Percentiles rank a stretch among this genome's conserved stretches.
These are phyloP conservation scores for Physaria fendleri DNA, from an alignment of 345 rosid genomes.

Conservation along the genomic window DNA sequence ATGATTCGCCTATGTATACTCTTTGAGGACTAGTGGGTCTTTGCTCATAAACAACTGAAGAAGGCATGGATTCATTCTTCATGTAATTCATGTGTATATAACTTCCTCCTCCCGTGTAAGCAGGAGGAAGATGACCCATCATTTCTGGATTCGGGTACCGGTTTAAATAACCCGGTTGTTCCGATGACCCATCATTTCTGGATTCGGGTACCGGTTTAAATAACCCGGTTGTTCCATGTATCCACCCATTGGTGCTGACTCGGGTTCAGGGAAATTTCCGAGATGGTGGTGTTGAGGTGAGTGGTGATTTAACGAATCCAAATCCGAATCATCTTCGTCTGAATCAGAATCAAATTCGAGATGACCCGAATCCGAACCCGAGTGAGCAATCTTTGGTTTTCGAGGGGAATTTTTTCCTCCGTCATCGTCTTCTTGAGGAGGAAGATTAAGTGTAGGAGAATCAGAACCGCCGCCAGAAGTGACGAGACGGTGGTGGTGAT, in stretches of 20 bases:
- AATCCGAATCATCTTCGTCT: conserved; percentile 28
- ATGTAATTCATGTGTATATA: conserved; percentile 70
- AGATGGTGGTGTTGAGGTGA: conserved; percentile 47
- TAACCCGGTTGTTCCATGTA: conserved; percentile 27
- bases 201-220: conserved; percentile 21
- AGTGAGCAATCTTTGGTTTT: conserved; percentile 25
- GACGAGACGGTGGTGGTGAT: conserved; percentile 30
- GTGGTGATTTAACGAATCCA: conserved; percentile 34
- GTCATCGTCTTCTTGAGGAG: conserved; percentile 22
- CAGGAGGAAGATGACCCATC: conserved; percentile 17
- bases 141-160: conserved; percentile 30
- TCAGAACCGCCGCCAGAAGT: conserved; percentile 13
- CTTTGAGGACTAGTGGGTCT: conserved; percentile 50
- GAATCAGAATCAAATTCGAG: conserved; percentile 49
- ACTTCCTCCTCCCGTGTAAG: conserved; percentile 34
- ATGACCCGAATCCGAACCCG: conserved; percentile 60
- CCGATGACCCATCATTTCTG: conserved; percentile 26
- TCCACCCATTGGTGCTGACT: conserved; percentile 22
- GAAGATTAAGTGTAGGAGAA: conserved; percentile 46
- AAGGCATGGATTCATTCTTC: conserved; percentile 59
- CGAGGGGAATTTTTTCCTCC: conserved; percentile 19
- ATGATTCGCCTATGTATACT: conserved; percentile 58
- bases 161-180: conserved; percentile 22
- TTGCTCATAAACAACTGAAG: conserved; percentile 59
- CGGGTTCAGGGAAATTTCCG: conserved; percentile 9